Percentiles rank a stretch among this genome's conserved stretches.
phyloP scores from a whole-genome alignment of 495 filamentous ascomycete genomes.

The Gamarada debralockiae region DNA sequence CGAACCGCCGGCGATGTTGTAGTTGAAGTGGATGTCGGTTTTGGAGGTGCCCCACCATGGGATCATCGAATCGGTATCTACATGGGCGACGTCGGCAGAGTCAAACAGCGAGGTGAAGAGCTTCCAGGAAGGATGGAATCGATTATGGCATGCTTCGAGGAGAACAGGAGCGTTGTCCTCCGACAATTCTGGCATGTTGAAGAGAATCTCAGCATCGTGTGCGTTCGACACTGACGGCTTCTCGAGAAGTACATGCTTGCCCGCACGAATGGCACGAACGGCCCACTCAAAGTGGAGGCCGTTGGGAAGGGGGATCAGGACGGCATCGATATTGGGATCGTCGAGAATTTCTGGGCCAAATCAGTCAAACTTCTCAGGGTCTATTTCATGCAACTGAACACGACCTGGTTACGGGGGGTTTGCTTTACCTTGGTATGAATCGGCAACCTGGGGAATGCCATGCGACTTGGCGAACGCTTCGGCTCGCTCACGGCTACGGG shows the following conservation, averaged over 20 bases:
- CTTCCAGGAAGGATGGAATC: conserved; percentile 55
- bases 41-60: conserved; percentile 27
- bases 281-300: conserved; percentile 53
- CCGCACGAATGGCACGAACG: conserved; percentile 40
- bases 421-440: conserved; percentile 43
- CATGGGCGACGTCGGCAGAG: conserved; percentile 33
- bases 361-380: conserved; percentile 52
- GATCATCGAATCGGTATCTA: conserved; percentile 25
- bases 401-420: too few species aligned
- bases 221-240: conserved; percentile 50
- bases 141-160: conserved; percentile 56
- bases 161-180: conserved; percentile 33
- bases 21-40: conserved; percentile 54
- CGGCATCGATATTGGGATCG: conserved; percentile 44
- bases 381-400: neutral
- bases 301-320: conserved; percentile 51
- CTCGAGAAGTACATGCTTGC: conserved; percentile 58
- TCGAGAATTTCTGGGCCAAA: conserved; percentile 46
- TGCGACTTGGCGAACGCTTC: conserved; percentile 53
- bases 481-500: conserved; percentile 48
- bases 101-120: conserved; percentile 41
- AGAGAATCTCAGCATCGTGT: neutral
- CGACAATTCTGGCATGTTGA: neutral
- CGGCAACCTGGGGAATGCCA: conserved; percentile 49
- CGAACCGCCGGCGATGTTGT: conserved; percentile 49